A percentile compares a stretch with the other conserved stretches of the same genome.
These are phyloP conservation scores for Suillus subalutaceus DNA, from an alignment of 768 basidiomycete genomes.

Conservation along the genomic window DNA sequence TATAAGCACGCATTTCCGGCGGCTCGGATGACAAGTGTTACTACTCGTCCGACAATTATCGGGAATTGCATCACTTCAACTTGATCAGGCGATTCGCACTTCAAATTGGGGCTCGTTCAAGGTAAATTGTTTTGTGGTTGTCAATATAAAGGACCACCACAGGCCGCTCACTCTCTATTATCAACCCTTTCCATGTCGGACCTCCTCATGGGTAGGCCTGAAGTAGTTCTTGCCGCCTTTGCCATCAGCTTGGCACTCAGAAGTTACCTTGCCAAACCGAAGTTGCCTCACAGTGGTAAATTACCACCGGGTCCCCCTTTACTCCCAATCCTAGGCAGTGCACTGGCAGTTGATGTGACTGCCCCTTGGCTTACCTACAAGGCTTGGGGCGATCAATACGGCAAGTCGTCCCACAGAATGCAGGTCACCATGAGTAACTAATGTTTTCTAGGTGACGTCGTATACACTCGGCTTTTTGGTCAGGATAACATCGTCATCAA, in stretches of 20 bases:
- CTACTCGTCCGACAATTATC: too few species aligned
- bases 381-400: background rate
- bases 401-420: background rate
- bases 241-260: background rate
- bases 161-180: background rate
- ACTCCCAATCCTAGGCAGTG: conserved; percentile 5
- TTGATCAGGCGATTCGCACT: too few species aligned
- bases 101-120: background rate
- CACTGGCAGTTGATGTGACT: conserved; percentile 1
- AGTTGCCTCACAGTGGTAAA: background rate
- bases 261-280: background rate
- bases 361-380: conserved; percentile 10
- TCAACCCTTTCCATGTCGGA: background rate
- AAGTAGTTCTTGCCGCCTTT: background rate
- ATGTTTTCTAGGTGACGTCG: conserved; percentile 7
- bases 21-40: too few species aligned
- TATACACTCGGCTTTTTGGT: conserved; percentile 11
- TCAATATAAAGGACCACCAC: background rate
- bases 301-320: background rate
- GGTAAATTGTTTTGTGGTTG: too few species aligned
- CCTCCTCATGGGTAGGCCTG: background rate
- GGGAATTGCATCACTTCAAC: too few species aligned
- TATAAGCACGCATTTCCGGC: too few species aligned
- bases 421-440: background rate
- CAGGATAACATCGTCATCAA: conserved; percentile 18